These are phyloP conservation scores for Phytophthora quininea DNA, from an alignment of 352 stramenopile genomes.

Conservation along the genomic window DNA sequence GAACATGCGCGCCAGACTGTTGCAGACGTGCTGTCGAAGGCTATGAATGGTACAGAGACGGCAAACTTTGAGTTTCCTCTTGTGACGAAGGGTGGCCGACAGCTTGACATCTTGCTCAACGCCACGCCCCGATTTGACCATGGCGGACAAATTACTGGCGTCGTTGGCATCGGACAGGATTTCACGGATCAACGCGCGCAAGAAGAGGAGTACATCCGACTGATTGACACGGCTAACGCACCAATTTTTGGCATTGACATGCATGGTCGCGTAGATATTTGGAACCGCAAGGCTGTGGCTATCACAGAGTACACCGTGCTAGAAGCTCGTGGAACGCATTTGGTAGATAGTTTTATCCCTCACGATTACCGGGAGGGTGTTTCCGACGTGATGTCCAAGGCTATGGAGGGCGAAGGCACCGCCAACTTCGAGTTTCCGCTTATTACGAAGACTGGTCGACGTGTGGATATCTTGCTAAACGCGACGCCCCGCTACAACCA, in stretches of 20 bases:
- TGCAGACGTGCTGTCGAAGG: constrained; percentile 67
- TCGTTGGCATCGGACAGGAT: constrained; percentile 83
- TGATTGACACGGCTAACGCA: constrained; percentile 92
- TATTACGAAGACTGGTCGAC: constrained; percentile 78
- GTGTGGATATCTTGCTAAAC: constrained; percentile 86
- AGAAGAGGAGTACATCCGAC: constrained; percentile 84
- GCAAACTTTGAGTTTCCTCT: constrained; percentile 89
- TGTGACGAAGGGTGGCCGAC: constrained; percentile 71
- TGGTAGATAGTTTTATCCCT: constrained; percentile 93
- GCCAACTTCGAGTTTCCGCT: constrained; percentile 91
- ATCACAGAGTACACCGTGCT: constrained; percentile 91
- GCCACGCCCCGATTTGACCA: constrained; percentile 78
- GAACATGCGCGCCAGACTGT: constrained; percentile 70
- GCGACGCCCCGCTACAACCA: constrained; percentile 84
- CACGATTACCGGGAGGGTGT: constrained; percentile 69
- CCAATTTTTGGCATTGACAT: constrained; percentile 91
- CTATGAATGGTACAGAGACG: constrained; percentile 65
- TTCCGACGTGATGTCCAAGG: constrained; percentile 66
- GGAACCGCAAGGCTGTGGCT: constrained; percentile 91
- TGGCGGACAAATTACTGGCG: constrained; percentile 70
- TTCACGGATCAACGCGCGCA: constrained; percentile 85
- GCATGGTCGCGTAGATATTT: constrained; percentile 85
- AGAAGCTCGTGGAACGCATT: constrained; percentile 85
- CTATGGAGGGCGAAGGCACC: constrained; percentile 63
- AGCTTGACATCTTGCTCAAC: constrained; percentile 84